A percentile compares a stretch with the other conserved stretches of the same genome.
Evolutionary conservation across 345 rosid genomes (phyloP).

Genomic region (Alliaria petiolata): DNA sequence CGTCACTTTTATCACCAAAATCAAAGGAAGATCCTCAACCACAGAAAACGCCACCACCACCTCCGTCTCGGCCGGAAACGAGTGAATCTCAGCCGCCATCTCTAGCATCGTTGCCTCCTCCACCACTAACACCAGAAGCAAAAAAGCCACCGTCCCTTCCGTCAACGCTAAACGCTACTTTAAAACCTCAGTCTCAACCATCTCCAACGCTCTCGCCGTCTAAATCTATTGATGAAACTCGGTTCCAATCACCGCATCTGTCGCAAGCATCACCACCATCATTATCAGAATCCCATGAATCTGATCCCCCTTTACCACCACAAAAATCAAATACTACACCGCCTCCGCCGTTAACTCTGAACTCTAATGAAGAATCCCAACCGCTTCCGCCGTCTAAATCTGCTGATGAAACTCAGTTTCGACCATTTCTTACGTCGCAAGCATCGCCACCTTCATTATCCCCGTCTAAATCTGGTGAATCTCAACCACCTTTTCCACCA

Average conservation of each 20-base stretch:
- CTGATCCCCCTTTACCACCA: not conserved
- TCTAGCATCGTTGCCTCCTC: not conserved
- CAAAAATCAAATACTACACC: not conserved
- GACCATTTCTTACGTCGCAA: not conserved
- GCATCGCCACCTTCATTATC: not conserved
- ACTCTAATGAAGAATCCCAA: not conserved
- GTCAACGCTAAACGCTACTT: not conserved
- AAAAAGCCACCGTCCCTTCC: not conserved
- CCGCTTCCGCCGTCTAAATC: not conserved
- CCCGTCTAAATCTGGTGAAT: not conserved
- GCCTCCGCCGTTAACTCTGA: not conserved
- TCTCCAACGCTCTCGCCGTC: not conserved
- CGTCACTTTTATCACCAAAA: not conserved
- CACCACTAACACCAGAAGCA: not conserved
- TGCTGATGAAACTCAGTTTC: not conserved
- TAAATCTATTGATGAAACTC: constrained; percentile 4
- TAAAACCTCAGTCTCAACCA: not conserved
- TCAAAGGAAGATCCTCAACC: not conserved
- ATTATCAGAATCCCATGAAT: not conserved
- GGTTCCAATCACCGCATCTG: too few species aligned
- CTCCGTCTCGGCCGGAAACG: not conserved
- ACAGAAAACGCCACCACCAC: not conserved
- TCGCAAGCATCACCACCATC: not conserved
- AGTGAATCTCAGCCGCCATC: not conserved
- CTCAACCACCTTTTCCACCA: not conserved